Percentiles rank a stretch among this genome's conserved stretches.
phyloP scores from a whole-genome alignment of 2,329 filamentous ascomycete species.

The Thelonectria rubi region DNA sequence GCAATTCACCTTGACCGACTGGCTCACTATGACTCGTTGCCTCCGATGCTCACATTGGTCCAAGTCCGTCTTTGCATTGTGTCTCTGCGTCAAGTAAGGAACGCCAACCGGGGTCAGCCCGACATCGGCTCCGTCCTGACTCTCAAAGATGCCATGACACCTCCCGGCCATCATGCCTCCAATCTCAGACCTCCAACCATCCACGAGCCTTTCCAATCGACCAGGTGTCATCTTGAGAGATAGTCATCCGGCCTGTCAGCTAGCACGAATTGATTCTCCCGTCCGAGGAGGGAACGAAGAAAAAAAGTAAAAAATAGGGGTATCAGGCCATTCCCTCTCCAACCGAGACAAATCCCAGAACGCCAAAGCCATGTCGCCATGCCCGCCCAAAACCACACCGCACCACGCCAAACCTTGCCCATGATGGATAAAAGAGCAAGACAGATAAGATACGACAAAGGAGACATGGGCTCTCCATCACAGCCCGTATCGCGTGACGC shows the following conservation, averaged over 20 bases:
- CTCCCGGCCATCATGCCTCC: not conserved
- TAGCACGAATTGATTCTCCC: not conserved
- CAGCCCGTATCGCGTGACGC: slow-evolving; percentile 70
- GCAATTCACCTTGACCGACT: not conserved
- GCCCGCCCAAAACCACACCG: slow-evolving; percentile 1
- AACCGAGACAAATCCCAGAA: slow-evolving; percentile 34
- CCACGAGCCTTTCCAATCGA: not conserved
- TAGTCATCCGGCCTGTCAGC: not conserved
- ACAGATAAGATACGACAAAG: not conserved
- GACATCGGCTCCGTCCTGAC: not conserved
- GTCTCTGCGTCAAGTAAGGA: not conserved
- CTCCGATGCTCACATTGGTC: not conserved
- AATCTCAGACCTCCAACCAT: not conserved
- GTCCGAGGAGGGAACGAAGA: not conserved
- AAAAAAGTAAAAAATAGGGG: slow-evolving; percentile 30
- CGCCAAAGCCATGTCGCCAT: slow-evolving; percentile 20
- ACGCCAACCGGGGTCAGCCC: not conserved
- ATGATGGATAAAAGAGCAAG: not conserved
- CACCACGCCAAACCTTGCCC: slow-evolving; percentile 2
- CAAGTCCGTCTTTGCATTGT: not conserved
- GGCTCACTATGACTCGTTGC: slow-evolving; percentile 2
- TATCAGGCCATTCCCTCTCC: slow-evolving; percentile 36
- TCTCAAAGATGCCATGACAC: slow-evolving; percentile 2
- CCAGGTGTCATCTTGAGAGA: not conserved
- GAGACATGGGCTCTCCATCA: slow-evolving; percentile 35